Conservation (phyloP, 2,329 filamentous ascomycete genomes). For the Aspergillaceae sp. region DNA sequence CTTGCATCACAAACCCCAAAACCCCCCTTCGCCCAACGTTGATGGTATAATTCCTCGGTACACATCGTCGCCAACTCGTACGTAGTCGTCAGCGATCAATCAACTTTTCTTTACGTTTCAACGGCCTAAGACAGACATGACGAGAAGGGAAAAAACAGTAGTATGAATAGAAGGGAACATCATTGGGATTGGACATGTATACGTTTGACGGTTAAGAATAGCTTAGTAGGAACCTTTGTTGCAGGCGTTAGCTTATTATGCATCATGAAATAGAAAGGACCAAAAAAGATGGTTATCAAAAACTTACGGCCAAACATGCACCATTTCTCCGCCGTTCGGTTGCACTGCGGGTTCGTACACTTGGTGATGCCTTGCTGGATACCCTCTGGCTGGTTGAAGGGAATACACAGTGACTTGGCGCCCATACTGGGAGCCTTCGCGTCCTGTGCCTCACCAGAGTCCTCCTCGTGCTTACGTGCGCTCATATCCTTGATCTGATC, state of each 20-base stretch:
- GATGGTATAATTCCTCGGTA: too few species aligned
- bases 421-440: slow-evolving; percentile 66
- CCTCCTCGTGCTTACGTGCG: slow-evolving; percentile 56
- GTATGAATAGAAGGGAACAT: background rate
- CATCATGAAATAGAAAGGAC: background rate
- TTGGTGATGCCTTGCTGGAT: slow-evolving; percentile 74
- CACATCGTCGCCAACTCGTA: too few species aligned
- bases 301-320: slow-evolving; percentile 76
- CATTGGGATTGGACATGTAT: background rate
- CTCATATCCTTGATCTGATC: slow-evolving; percentile 92
- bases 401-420: slow-evolving; percentile 68
- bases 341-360: slow-evolving; percentile 85
- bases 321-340: slow-evolving; percentile 68
- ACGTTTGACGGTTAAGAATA: background rate
- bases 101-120: too few species aligned
- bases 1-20: too few species aligned
- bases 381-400: slow-evolving; percentile 77
- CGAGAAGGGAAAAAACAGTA: background rate
- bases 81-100: too few species aligned
- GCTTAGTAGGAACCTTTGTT: slow-evolving; percentile 22
- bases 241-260: slow-evolving; percentile 4
- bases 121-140: too few species aligned
- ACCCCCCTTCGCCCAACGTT: too few species aligned
- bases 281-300: background rate
- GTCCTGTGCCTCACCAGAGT: slow-evolving; percentile 63